Evolutionary conservation across 805 yeast species (phyloP).

Genomic region (Schizosaccharomyces japonicus): DNA sequence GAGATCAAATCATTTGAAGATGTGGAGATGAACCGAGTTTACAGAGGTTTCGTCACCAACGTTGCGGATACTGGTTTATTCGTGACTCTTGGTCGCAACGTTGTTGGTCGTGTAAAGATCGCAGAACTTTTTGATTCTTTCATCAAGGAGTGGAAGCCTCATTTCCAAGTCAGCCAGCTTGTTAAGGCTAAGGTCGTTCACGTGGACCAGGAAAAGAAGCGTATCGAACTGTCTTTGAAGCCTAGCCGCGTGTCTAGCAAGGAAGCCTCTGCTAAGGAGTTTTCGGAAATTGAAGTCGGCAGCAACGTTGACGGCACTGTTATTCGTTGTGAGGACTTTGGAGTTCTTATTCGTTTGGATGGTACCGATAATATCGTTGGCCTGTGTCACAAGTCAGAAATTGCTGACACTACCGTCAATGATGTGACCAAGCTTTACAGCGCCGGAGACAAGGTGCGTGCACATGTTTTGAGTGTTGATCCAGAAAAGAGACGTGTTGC

Average conservation of each 20-base stretch:
- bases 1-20: slow-evolving; percentile 27
- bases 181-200: slow-evolving; percentile 51
- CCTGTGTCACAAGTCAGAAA: slow-evolving; percentile 63
- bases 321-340: slow-evolving; percentile 58
- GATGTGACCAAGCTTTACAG: slow-evolving; percentile 46
- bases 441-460: slow-evolving; percentile 78
- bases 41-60: slow-evolving; percentile 59
- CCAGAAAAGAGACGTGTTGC: slow-evolving; percentile 48
- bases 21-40: slow-evolving; percentile 42
- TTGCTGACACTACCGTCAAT: slow-evolving; percentile 35
- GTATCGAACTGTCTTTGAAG: slow-evolving; percentile 55
- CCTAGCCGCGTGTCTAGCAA: slow-evolving; percentile 21
- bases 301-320: slow-evolving; percentile 58
- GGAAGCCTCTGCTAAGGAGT: slow-evolving; percentile 28
- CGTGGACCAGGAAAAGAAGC: slow-evolving; percentile 24
- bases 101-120: slow-evolving; percentile 60
- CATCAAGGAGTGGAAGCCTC: slow-evolving; percentile 71
- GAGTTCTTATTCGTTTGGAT: slow-evolving; percentile 68
- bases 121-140: slow-evolving; percentile 60
- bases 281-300: slow-evolving; percentile 46
- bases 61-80: slow-evolving; percentile 44
- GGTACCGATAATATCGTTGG: slow-evolving; percentile 59
- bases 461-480: slow-evolving; percentile 44
- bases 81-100: slow-evolving; percentile 44
- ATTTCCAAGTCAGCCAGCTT: slow-evolving; percentile 42